Evolutionary conservation across 768 basidiomycete species (phyloP), one percentile per base, ranked within the genome.

Genomic region (Phaffia australis): DNA sequence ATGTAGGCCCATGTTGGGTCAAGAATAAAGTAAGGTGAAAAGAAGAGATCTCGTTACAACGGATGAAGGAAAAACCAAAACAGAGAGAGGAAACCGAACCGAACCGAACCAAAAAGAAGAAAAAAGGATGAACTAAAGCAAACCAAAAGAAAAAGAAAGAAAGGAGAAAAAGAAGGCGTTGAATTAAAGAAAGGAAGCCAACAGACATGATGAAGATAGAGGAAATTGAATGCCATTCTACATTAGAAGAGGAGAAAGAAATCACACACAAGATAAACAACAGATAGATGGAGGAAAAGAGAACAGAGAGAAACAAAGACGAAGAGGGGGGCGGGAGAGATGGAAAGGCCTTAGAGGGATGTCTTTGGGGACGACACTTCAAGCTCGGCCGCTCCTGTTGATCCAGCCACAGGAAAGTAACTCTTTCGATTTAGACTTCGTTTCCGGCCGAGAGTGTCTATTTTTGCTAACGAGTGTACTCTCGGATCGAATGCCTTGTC

Each of bases 401-500:
- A 57, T 35, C 14, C n/a, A 48, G 64, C 25, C 57, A n/a, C 49
- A 50, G 32, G 27, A 57, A 23, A 65, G 16, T 65, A 49, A 23
- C 64, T 60, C 49, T 52, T 65, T 48, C 59, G 5, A 23, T 29
- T 18, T 25, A 48, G 27, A 23, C 25, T 60, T 11, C 59, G 59
- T 4, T 59, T 47, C 64, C 52, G 64, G 16, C 57, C 54, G 9
- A 57, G 48, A 42, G 25, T 32, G 23, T 59, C 46, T 47, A 56
- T 51, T 32, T 59, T 35, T 1, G 52, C 64, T 7, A 47, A 35
- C 32, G 42, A 29, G 48, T 65, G 64, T 7, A 65, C 64, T 8
- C 48, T 57, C 1, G 64, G 64, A n/a, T 57, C 64, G 35, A 59
- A 65, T 7, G 60, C 47, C 5, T 50, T 56, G 29, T 65, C 64